These are phyloP conservation scores for Hypoxylon sp. DNA, from an alignment of 2,329 filamentous ascomycete species.

Conservation along the genomic window DNA sequence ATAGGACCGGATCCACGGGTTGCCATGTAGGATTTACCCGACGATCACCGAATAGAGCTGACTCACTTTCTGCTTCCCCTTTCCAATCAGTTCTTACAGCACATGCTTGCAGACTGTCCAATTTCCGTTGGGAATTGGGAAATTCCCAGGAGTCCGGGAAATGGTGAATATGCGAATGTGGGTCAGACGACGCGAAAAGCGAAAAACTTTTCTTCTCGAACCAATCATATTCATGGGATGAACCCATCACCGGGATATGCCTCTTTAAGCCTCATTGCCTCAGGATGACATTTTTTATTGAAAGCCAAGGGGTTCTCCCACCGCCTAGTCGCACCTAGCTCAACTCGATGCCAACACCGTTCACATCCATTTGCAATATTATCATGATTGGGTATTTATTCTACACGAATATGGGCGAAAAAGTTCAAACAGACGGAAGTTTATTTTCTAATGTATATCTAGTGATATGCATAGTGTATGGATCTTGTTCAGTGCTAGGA, in stretches of 20 bases:
- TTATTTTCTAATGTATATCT: slow-evolving; percentile 6
- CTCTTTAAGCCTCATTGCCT: slow-evolving; percentile 43
- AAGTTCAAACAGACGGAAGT: slow-evolving; percentile 5
- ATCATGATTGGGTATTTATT: not conserved
- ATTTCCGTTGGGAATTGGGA: slow-evolving; percentile 38
- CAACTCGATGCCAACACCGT: not conserved
- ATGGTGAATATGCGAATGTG: slow-evolving; percentile 31
- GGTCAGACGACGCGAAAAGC: slow-evolving; percentile 32
- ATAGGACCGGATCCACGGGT: slow-evolving; percentile 18
- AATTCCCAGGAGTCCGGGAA: slow-evolving; percentile 36
- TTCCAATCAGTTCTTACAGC: slow-evolving; percentile 11
- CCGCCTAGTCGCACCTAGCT: not conserved
- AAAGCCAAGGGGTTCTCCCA: slow-evolving; percentile 4
- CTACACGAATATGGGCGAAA: slow-evolving; percentile 2
- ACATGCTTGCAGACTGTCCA: slow-evolving; percentile 26
- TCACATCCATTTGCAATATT: not conserved
- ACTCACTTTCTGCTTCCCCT: not conserved
- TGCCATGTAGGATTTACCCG: slow-evolving; percentile 27
- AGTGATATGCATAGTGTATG: slow-evolving; percentile 9
- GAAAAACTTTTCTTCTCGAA: slow-evolving; percentile 31
- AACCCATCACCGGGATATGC: slow-evolving; percentile 19
- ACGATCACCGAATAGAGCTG: slow-evolving; percentile 21
- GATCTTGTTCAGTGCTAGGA: slow-evolving; percentile 8
- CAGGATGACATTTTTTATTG: slow-evolving; percentile 23
- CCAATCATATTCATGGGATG: slow-evolving; percentile 32